Percentiles rank a stretch among this genome's conserved stretches.
phyloP scores from a whole-genome alignment of 352 stramenopile species.

The Globisporangium polare region DNA sequence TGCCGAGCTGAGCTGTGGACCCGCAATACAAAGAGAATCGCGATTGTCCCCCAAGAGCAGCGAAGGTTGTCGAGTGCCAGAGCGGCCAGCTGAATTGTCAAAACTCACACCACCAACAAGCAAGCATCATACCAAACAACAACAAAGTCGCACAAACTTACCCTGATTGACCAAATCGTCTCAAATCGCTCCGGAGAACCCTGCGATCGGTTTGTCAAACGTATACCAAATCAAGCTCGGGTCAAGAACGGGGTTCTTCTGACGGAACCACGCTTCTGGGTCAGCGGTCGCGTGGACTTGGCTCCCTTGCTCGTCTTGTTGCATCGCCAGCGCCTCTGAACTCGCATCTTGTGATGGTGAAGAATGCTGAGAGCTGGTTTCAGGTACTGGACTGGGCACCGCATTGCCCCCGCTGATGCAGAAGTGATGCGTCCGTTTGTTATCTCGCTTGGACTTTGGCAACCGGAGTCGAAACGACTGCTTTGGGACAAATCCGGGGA shows the following conservation, averaged over 20 bases:
- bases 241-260: constrained; percentile 4
- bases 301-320: background rate
- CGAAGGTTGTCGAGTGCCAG: background rate
- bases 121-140: too few relatives aligned
- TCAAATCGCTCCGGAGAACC: constrained; percentile 29
- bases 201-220: constrained; percentile 35
- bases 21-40: background rate
- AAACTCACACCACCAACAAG: too few relatives aligned
- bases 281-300: background rate
- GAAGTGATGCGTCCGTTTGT: constrained; percentile 6
- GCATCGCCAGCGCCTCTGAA: background rate
- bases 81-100: background rate
- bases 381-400: background rate
- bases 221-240: constrained; percentile 39
- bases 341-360: background rate
- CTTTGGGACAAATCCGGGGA: constrained; percentile 58
- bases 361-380: background rate
- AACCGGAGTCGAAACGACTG: constrained; percentile 54
- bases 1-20: background rate
- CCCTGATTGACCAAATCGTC: background rate
- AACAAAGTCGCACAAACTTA: too few relatives aligned
- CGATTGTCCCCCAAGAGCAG: background rate
- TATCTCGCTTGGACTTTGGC: constrained; percentile 27
- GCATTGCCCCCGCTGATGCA: constrained; percentile 1
- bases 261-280: constrained; percentile 13